These are phyloP conservation scores for Conticribra guillardii DNA, from an alignment of 108 stramenopile genomes.

Conservation along the genomic window DNA sequence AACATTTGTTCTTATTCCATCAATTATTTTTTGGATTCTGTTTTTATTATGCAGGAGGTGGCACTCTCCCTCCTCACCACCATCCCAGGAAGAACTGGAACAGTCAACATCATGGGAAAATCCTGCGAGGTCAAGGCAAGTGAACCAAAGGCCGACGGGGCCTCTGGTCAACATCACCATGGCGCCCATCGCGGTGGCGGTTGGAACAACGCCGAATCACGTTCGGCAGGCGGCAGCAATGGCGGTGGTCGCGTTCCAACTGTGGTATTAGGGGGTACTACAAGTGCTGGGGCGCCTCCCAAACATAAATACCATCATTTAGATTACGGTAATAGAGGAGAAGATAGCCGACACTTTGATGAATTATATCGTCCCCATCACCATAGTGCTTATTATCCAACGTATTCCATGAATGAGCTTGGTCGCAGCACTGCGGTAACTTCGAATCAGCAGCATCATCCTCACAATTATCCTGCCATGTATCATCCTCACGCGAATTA, in stretches of 20 bases:
- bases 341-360: not conserved
- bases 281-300: not conserved
- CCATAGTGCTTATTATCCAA: not conserved
- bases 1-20: too few species aligned
- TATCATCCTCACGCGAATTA: not conserved
- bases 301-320: not conserved
- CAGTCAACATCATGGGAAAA: conserved; percentile 64
- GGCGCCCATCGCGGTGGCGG: too few species aligned
- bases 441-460: not conserved
- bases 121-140: conserved; percentile 68
- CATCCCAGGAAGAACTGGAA: conserved; percentile 38
- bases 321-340: not conserved
- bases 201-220: too few species aligned
- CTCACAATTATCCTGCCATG: not conserved
- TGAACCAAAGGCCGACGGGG: conserved; percentile 47
- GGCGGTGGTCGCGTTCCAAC: not conserved
- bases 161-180: not conserved
- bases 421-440: not conserved
- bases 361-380: too few species aligned
- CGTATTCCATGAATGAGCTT: not conserved
- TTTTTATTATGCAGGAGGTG: conserved; percentile 11
- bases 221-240: not conserved
- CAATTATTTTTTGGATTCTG: too few species aligned
- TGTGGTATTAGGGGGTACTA: not conserved
- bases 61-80: conserved; percentile 20